phyloP scores from a whole-genome alignment of 2,329 filamentous ascomycete species.

The Blastomyces silverae region DNA sequence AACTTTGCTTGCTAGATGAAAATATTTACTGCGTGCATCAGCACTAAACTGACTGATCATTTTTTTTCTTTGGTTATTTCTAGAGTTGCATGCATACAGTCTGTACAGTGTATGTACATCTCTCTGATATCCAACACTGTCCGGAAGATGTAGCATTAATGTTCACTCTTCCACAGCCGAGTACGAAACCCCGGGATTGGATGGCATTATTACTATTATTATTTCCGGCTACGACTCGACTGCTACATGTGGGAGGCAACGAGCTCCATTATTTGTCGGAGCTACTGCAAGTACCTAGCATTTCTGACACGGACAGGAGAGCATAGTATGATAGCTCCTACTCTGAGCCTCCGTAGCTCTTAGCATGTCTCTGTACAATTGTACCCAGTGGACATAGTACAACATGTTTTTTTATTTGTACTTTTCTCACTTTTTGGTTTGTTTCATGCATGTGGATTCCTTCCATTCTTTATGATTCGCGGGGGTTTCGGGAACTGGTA shows the following conservation, averaged over 20 bases:
- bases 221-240: too few relatives aligned
- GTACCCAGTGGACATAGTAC: neutral
- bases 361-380: neutral
- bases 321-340: slow-evolving; percentile 7
- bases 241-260: neutral
- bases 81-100: neutral
- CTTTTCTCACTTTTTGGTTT: neutral
- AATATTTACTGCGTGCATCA: too few relatives aligned
- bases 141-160: neutral
- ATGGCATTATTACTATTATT: too few relatives aligned
- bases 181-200: neutral
- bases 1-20: too few relatives aligned
- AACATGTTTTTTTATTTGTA: too few relatives aligned
- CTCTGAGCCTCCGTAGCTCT: slow-evolving; percentile 9
- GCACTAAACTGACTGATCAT: too few relatives aligned
- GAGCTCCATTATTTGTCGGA: neutral
- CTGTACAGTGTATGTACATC: neutral
- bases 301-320: neutral
- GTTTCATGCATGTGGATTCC: neutral
- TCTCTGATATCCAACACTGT: neutral
- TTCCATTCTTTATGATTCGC: too few relatives aligned
- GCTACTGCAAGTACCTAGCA: slow-evolving; percentile 7
- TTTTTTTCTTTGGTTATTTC: too few relatives aligned
- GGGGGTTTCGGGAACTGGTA: too few relatives aligned
- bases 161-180: neutral